Conservation (phyloP, 2,329 filamentous ascomycete genomes). For the Phaeosphaeriaceae sp. region DNA sequence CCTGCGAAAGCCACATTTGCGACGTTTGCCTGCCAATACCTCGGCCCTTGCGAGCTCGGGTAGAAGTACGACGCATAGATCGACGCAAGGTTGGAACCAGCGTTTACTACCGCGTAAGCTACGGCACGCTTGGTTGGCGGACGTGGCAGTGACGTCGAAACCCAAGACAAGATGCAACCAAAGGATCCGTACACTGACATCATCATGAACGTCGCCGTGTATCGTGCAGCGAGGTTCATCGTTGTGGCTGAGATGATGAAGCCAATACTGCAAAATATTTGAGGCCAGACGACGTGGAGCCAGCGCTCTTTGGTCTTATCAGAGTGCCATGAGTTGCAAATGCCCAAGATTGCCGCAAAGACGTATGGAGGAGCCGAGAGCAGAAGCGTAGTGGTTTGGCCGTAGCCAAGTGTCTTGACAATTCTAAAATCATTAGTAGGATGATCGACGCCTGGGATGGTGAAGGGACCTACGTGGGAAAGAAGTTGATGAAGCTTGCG, state of each 20-base stretch:
- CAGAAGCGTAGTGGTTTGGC: conserved; percentile 59
- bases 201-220: conserved; percentile 17
- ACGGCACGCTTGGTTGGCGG: conserved; percentile 64
- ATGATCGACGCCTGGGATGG: not conserved
- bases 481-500: conserved; percentile 65
- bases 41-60: conserved; percentile 9
- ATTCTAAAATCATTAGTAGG: conserved; percentile 41
- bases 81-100: conserved; percentile 13
- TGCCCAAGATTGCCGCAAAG: conserved; percentile 10
- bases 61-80: conserved; percentile 19
- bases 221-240: conserved; percentile 53
- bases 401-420: conserved; percentile 64
- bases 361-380: conserved; percentile 63
- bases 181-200: conserved; percentile 16
- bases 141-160: conserved; percentile 48
- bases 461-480: conserved; percentile 52
- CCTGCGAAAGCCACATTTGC: conserved; percentile 14
- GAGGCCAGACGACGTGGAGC: conserved; percentile 49
- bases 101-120: conserved; percentile 63
- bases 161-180: conserved; percentile 20
- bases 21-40: conserved; percentile 18
- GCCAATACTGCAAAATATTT: conserved; percentile 59
- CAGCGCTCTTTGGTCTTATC: conserved; percentile 51
- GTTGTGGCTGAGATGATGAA: conserved; percentile 62
- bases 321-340: conserved; percentile 49